Percentiles rank a stretch among this genome's conserved stretches.
phyloP scores from a whole-genome alignment of 148 eudicot genomes.

The Vaccinium myrtillus region DNA sequence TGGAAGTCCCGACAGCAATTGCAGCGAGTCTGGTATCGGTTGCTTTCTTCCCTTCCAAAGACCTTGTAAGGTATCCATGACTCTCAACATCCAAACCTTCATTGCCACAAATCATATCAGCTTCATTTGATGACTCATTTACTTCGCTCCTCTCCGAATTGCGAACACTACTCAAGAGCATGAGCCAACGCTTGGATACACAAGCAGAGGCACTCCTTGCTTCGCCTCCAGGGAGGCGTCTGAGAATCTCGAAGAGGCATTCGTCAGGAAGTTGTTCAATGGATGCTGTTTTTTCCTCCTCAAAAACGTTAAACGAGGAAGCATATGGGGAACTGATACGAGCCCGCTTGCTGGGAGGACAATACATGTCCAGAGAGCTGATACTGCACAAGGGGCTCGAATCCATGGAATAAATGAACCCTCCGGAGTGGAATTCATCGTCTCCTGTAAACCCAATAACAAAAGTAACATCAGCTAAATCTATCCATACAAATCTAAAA shows the following conservation, averaged over 20 bases:
- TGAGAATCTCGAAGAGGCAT: slow-evolving; percentile 84
- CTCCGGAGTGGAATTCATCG: slow-evolving; percentile 46
- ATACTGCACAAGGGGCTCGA: slow-evolving; percentile 35
- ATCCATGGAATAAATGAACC: slow-evolving; percentile 44
- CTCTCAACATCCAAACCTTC: slow-evolving; percentile 30
- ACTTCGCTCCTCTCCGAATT: slow-evolving; percentile 41
- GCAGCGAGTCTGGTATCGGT: slow-evolving; percentile 83
- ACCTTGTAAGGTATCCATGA: slow-evolving; percentile 76
- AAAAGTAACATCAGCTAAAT: slow-evolving; percentile 25
- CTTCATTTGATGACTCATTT: slow-evolving; percentile 26
- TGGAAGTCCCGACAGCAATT: slow-evolving; percentile 75
- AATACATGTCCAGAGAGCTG: slow-evolving; percentile 42
- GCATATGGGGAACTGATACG: slow-evolving; percentile 47
- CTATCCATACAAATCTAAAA: not conserved
- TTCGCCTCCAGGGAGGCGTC: slow-evolving; percentile 62
- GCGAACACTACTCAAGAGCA: slow-evolving; percentile 49
- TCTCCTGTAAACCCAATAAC: slow-evolving; percentile 51
- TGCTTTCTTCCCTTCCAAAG: slow-evolving; percentile 78
- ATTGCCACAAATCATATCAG: slow-evolving; percentile 31
- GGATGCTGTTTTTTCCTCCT: slow-evolving; percentile 42
- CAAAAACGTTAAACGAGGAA: slow-evolving; percentile 27
- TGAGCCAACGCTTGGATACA: slow-evolving; percentile 94
- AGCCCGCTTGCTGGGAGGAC: slow-evolving; percentile 57
- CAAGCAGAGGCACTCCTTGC: slow-evolving; percentile 72
- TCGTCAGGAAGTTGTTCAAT: slow-evolving; percentile 83